Evolutionary conservation across 352 stramenopile genomes (phyloP).

Genomic region (Phytophthora melonis): DNA sequence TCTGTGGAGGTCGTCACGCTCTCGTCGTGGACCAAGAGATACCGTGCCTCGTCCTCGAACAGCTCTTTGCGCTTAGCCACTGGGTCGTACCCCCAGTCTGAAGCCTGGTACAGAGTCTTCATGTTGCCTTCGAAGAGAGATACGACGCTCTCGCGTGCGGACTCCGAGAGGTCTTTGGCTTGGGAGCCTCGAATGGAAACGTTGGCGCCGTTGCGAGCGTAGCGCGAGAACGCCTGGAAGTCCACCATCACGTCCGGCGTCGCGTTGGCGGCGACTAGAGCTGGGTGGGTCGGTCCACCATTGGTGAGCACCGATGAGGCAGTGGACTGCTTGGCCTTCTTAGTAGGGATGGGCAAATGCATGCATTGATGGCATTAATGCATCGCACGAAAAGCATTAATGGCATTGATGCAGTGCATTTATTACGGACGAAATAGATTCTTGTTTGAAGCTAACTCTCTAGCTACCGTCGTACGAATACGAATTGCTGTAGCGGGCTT

Average conservation of each 20-base stretch:
- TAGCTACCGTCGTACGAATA: no score
- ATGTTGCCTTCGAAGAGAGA: constrained; percentile 94
- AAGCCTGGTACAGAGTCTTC: constrained; percentile 88
- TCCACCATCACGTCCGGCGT: constrained; percentile 65
- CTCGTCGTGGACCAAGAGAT: constrained; percentile 72
- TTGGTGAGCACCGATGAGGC: constrained; percentile 18
- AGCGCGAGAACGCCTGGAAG: constrained; percentile 68
- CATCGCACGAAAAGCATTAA: no score
- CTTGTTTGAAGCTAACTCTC: no score
- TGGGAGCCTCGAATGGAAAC: constrained; percentile 55
- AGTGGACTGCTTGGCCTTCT: constrained; percentile 39
- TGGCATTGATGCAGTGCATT: no score
- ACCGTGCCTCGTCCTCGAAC: constrained; percentile 86
- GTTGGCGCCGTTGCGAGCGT: constrained; percentile 57
- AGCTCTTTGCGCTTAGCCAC: constrained; percentile 87
- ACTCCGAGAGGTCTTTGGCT: constrained; percentile 44
- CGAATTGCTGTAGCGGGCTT: no score
- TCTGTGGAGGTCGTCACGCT: constrained; percentile 1
- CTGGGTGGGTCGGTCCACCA: constrained; percentile 10
- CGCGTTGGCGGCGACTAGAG: constrained; percentile 62
- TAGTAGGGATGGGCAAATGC: not conserved
- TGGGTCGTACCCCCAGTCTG: constrained; percentile 92
- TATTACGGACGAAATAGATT: no score
- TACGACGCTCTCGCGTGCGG: constrained; percentile 52
- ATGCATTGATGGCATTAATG: no score